Evolutionary conservation across 768 basidiomycete genomes (phyloP).

Genomic region (Boletus pseudopeckii): DNA sequence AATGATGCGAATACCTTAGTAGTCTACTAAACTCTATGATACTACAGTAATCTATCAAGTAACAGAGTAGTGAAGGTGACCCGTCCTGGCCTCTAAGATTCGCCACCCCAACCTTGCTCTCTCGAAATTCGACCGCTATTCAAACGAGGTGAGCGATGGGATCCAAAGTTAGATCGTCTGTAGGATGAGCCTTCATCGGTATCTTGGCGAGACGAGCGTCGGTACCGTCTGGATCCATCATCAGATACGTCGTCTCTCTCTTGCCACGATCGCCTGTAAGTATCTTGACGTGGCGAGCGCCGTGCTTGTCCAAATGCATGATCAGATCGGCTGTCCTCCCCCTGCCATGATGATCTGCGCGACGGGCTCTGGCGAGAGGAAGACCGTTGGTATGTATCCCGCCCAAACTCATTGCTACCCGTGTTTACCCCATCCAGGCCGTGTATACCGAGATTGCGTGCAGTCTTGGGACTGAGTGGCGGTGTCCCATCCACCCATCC

Average conservation of each 20-base stretch:
- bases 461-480: constrained; percentile 39
- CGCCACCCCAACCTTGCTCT: constrained; percentile 2
- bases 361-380: constrained; percentile 4
- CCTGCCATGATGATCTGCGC: constrained; percentile 10
- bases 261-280: not conserved
- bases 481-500: constrained; percentile 40
- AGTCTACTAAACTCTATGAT: constrained; percentile 1
- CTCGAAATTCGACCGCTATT: not conserved
- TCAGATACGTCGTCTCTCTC: not conserved
- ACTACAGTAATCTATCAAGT: constrained; percentile 3
- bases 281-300: constrained; percentile 4
- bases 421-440: constrained; percentile 32
- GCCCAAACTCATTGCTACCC: not conserved
- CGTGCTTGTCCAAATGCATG: not conserved
- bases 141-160: constrained; percentile 1
- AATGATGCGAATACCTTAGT: not conserved
- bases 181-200: not conserved
- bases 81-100: not conserved
- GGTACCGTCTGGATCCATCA: not conserved
- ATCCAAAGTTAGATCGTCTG: constrained; percentile 8
- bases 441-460: constrained; percentile 50
- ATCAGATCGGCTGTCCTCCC: not conserved
- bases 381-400: constrained; percentile 2
- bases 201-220: constrained; percentile 5
- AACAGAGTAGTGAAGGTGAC: constrained; percentile 1